These are phyloP conservation scores for Candida alai DNA, from an alignment of 805 yeast genomes.

Conservation along the genomic window DNA sequence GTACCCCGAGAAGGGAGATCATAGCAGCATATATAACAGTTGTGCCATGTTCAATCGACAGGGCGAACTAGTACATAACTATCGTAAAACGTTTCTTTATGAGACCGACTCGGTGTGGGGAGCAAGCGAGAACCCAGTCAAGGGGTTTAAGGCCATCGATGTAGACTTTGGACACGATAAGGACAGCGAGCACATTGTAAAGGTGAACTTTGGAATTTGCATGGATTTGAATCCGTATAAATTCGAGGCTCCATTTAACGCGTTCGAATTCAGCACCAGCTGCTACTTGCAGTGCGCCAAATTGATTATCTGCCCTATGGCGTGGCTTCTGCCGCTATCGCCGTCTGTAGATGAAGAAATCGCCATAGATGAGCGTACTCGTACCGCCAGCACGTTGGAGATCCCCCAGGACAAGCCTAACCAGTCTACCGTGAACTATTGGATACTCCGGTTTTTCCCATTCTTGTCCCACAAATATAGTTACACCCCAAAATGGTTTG, in stretches of 20 bases:
- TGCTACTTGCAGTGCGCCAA: conserved; percentile 47
- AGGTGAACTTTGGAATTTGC: conserved; percentile 75
- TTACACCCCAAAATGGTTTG: conserved; percentile 18
- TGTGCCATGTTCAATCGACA: conserved; percentile 58
- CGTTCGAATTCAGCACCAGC: conserved; percentile 64
- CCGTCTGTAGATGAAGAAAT: conserved; percentile 26
- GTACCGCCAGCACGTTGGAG: neutral
- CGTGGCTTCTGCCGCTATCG: conserved; percentile 68
- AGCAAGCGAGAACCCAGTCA: conserved; percentile 57
- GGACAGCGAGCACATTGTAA: conserved; percentile 6
- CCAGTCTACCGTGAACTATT: conserved; percentile 56
- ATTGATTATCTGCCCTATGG: conserved; percentile 75
- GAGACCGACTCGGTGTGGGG: conserved; percentile 83
- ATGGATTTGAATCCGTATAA: conserved; percentile 91
- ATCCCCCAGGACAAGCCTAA: conserved; percentile 35
- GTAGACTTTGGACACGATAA: conserved; percentile 20
- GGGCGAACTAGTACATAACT: conserved; percentile 61
- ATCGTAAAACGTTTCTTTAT: conserved; percentile 73
- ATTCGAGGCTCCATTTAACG: conserved; percentile 73
- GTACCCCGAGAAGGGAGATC: conserved; percentile 59
- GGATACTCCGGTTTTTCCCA: conserved; percentile 72
- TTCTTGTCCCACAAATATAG: conserved; percentile 40
- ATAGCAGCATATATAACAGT: conserved; percentile 55
- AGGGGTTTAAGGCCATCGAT: conserved; percentile 51
- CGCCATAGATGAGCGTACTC: conserved; percentile 4